A percentile compares a stretch with the other conserved stretches of the same genome.
Conservation (phyloP, 257 asterid species). For the Haberlea rhodopensis region DNA sequence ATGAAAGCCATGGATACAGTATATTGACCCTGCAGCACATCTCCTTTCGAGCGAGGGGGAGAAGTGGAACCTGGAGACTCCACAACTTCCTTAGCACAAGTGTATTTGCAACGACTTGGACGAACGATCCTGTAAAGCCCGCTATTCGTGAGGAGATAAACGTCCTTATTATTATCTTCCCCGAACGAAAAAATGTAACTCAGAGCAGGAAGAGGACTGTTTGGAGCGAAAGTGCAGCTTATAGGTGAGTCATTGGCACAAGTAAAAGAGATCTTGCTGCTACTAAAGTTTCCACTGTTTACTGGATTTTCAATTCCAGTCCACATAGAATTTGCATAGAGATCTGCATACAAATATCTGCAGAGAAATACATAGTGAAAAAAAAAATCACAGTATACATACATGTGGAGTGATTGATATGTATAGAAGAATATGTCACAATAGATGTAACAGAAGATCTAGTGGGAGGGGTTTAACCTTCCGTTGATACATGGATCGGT, state of each 20-base stretch:
- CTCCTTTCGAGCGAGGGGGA: slow-evolving; percentile 46
- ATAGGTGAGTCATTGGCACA: slow-evolving; percentile 78
- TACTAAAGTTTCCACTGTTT: slow-evolving; percentile 61
- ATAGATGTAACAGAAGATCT: background rate
- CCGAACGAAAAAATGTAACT: slow-evolving; percentile 85
- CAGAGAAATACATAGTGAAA: slow-evolving; percentile 14
- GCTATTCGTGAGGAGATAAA: slow-evolving; percentile 63
- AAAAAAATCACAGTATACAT: too few relatives aligned
- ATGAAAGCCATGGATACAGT: slow-evolving; percentile 26
- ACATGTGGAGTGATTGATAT: background rate
- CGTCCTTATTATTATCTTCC: slow-evolving; percentile 63
- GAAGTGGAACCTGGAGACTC: slow-evolving; percentile 43
- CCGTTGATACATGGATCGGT: slow-evolving; percentile 79
- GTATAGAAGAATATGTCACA: too few relatives aligned
- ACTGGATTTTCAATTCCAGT: slow-evolving; percentile 64
- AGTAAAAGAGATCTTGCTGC: slow-evolving; percentile 41
- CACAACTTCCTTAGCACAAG: slow-evolving; percentile 53
- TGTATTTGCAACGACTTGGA: slow-evolving; percentile 72
- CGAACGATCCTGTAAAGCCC: slow-evolving; percentile 79
- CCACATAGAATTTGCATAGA: slow-evolving; percentile 70
- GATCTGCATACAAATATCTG: slow-evolving; percentile 82
- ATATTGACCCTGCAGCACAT: slow-evolving; percentile 21
- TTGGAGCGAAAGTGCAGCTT: slow-evolving; percentile 54
- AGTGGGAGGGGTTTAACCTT: slow-evolving; percentile 38
- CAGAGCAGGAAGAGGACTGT: slow-evolving; percentile 60